These are phyloP conservation scores for Rhodamnia argentea DNA, from an alignment of 345 rosid species.

Conservation along the genomic window DNA sequence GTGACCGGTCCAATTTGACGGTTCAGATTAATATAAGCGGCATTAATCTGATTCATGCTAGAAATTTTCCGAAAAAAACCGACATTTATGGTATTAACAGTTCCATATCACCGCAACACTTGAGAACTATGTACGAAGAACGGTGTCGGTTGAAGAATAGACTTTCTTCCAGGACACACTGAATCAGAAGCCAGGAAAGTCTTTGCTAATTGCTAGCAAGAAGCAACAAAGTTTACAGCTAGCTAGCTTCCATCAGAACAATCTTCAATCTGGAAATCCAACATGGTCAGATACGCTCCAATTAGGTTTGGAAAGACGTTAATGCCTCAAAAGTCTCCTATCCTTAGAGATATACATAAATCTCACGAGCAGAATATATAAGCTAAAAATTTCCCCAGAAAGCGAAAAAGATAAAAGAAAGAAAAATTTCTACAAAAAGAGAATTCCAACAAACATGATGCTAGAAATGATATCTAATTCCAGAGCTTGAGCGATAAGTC, in stretches of 20 bases:
- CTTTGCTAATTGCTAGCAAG: background rate
- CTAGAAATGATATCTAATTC: background rate
- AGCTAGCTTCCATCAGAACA: background rate
- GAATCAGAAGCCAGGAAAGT: background rate
- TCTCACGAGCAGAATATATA: background rate
- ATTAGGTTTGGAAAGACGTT: background rate
- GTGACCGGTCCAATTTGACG: background rate
- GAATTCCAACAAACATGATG: background rate
- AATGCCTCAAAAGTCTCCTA: background rate
- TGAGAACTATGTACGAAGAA: background rate
- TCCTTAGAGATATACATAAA: background rate
- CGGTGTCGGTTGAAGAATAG: background rate
- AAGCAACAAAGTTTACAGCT: background rate
- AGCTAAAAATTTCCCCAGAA: background rate
- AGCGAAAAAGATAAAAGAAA: background rate
- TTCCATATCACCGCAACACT: background rate
- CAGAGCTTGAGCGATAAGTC: conserved; percentile 17
- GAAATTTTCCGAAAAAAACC: background rate
- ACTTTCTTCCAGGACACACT: background rate
- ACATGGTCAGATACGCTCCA: background rate
- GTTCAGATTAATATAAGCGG: background rate
- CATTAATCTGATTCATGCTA: background rate
- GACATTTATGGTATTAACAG: background rate
- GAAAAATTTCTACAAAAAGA: background rate
- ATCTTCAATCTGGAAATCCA: background rate